Base-by-base conservation (phyloP, 768 basidiomycete species). In the Podaxis sp. region DNA sequence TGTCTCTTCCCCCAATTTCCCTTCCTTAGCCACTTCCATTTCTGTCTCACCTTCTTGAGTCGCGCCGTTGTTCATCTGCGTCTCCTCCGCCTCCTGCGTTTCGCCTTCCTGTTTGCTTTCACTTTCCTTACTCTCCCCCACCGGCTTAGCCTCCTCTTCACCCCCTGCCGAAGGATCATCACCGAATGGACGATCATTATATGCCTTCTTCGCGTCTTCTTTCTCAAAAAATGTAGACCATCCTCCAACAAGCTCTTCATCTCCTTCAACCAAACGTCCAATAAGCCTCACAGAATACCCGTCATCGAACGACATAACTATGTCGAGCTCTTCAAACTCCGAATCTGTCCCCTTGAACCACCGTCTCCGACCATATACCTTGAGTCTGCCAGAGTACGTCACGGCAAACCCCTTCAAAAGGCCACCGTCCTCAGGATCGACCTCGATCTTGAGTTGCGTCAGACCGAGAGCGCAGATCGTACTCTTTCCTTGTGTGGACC, bases 301-400 rank as follows among this genome's bases (percentile, higher is more conserved):
- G 33, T 65, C 64, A 2, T 62, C 55, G 24, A 53, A 65, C 2
- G 50, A 38, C 46, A 65, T 53, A 12, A 55, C 27, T n/a, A 65
- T 41, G 25, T 57, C 55, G 17, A 57, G 25, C 25, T 62, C 55
- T 22, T 47, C 53, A n/a, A 19, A 8, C 13, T n/a, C 61, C 29
- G 19, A 49, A 6, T 24, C 22, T 7, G 19, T 19, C 15, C n/a
- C 38, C 7, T 37, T 57, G 22, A 17, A 22, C 37, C 37, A 24
- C 19, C 54, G 54, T 17, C 58, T 50, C 19, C 58, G 47, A 9
- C 58, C 58, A 9, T 40, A 11, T 6, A 40, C 50, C 3, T 51
- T 36, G 5, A 51, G 37, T 38, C 41, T 59, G 1, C 33, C 60
- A 11, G 54, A 51, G 13, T 37, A 54, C 9, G 37, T 60, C 3